phyloP scores from a whole-genome alignment of 371 early-diverging fungal species.

The Batkoa obscura region DNA sequence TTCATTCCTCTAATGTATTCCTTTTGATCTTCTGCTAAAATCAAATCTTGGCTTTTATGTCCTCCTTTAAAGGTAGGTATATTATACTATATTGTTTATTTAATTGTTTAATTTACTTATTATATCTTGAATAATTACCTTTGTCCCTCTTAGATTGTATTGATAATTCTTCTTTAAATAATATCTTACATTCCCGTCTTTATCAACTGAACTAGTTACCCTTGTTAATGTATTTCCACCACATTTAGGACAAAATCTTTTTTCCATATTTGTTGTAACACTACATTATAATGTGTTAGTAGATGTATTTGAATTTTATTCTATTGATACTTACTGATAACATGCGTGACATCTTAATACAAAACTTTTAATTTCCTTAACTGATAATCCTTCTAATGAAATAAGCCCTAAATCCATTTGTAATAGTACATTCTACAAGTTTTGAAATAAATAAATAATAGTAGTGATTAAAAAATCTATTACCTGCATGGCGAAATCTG shows the following conservation, averaged over 20 bases:
- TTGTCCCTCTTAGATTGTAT: constrained; percentile 75
- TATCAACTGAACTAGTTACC: constrained; percentile 59
- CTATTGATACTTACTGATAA: constrained; percentile 34
- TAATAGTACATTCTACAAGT: constrained; percentile 57
- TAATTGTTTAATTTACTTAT: no score
- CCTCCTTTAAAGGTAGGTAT: constrained; percentile 78
- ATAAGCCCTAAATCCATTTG: constrained; percentile 77
- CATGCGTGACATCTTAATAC: constrained; percentile 91
- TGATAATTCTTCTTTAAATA: constrained; percentile 80
- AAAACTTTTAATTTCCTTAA: constrained; percentile 63
- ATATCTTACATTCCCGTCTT: constrained; percentile 53
- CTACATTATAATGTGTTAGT: constrained; percentile 10
- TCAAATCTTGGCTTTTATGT: constrained; percentile 46
- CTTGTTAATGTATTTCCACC: constrained; percentile 77
- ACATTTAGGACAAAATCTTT: constrained; percentile 85
- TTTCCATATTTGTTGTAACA: constrained; percentile 65
- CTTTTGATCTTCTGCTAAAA: constrained; percentile 81
- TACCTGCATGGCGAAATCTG: constrained; percentile 92
- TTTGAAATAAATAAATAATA: not conserved
- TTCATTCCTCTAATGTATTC: constrained; percentile 32
- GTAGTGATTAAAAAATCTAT: not conserved
- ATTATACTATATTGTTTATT: constrained; percentile 23
- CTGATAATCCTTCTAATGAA: constrained; percentile 63
- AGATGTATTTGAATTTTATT: not conserved
- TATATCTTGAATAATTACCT: constrained; percentile 3